Evolutionary conservation across 345 rosid genomes (phyloP), one percentile per base, ranked within the genome.

Genomic region (Salix koriyanagi): DNA sequence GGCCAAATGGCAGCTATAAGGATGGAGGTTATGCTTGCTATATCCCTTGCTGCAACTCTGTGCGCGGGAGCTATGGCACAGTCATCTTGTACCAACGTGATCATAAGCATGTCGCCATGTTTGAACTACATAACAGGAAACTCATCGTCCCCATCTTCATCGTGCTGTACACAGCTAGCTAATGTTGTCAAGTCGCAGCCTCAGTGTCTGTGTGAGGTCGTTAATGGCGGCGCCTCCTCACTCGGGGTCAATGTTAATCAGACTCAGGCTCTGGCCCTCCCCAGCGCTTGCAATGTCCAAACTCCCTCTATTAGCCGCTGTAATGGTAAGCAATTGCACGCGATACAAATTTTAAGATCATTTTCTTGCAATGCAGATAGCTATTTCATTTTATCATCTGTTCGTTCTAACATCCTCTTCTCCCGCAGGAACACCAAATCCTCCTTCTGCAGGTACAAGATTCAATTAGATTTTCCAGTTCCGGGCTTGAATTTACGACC

Each of bases 201-300:
- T 7, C 81, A 70, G 52, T 83, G 86, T 77, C 67, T 83, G 2
- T 83, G 86, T 23, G 71, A 61, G 56, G 83, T 80, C 28, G 30
- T 83, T 11, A 77, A 54, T 18, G 83, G 86, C 0, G 78, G 79
- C 26, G 74, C 71, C 70, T 77, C 86, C 3, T 71, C 81, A 0
- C 81, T 83, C 25, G 86, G 86, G 5, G 32, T 74, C 73, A 62
- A 67, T 41, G 23, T 83, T 77, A 80, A 80, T 54, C 86, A 80
- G 75, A 80, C 86, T 50, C 86, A 74, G 65, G 83, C 86, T 64
- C 14, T 77, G 76, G 78, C 76, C 39, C 81, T 83, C 39, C 86
- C 86, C 65, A 25, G 16, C 16, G 79, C 79, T 42, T 83, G 86
- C 72, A 80, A 75, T 15, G 79, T 83, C 72, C 76, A 74, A 75